Percentiles rank a stretch among this genome's conserved stretches.
These are phyloP conservation scores for Sporobolomyces roseus DNA, from an alignment of 768 basidiomycete genomes.

Conservation along the genomic window DNA sequence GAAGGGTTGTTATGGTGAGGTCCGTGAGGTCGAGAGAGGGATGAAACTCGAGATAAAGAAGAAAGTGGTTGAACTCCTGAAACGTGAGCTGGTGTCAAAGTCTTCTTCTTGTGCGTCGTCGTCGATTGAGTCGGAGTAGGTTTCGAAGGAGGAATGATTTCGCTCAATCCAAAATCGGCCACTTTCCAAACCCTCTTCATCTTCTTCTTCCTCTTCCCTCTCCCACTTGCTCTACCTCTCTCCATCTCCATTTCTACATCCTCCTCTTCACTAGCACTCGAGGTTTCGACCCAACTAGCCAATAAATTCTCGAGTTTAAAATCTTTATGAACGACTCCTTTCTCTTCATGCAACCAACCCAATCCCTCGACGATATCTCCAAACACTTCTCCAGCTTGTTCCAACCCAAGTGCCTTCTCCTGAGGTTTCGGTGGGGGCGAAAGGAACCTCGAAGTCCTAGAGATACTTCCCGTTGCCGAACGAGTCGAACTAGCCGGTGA, in stretches of 20 bases:
- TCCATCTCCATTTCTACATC: background rate
- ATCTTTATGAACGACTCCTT: constrained; percentile 80
- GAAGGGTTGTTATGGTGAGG: background rate
- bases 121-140: too few relatives aligned
- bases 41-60: constrained; percentile 32
- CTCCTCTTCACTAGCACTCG: background rate
- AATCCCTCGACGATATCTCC: constrained; percentile 77
- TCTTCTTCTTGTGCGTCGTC: background rate
- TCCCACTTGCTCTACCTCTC: background rate
- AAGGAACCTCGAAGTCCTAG: constrained; percentile 4
- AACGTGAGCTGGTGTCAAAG: constrained; percentile 5
- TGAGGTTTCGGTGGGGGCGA: constrained; percentile 14
- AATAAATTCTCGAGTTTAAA: constrained; percentile 96
- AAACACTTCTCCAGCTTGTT: constrained; percentile 56
- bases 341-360: constrained; percentile 74
- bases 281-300: constrained; percentile 65
- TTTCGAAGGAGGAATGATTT: constrained; percentile 54
- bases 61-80: constrained; percentile 17
- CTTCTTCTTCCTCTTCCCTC: constrained; percentile 44
- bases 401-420: constrained; percentile 54
- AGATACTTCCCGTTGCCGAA: background rate
- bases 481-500: background rate
- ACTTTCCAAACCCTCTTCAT: constrained; percentile 64
- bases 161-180: constrained; percentile 76
- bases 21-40: constrained; percentile 4